Base-by-base conservation (phyloP, 1,284 basidiomycete species). In the Pterula multifida region DNA sequence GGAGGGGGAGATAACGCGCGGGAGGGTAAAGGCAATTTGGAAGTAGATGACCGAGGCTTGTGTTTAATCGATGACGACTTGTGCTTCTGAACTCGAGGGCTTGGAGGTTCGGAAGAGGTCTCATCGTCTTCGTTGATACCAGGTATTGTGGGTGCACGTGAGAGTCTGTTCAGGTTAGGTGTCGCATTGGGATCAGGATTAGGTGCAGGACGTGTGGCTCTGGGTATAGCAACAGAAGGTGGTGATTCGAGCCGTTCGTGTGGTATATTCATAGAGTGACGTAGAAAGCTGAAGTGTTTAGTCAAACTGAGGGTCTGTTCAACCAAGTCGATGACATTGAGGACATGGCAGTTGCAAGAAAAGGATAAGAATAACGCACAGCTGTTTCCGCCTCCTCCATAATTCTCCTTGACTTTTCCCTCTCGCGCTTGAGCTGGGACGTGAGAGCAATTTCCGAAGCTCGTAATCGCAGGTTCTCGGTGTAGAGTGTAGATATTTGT, bases 401-500 rank as follows among this genome's bases (percentile, higher is more conserved):
- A 54, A 89, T 66, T 61, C 75, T 79, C 56, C 75, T 69, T 22
- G 84, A 82, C 64, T 80, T 86, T 62, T 84, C 82, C 50, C 77
- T 76, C 64, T 89, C 86, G 58, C 77, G 78, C 68, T 83, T 87
- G 53, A 90, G 73, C 60, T 88, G 81, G 22, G 81, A 69, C 11
- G 74, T 67, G 44, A 90, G 75, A 15, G 81, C 76, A 58, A 89
- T 85, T 65, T 88, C 83, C 22, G 85, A 83, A 55, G 83, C 79
- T 49, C 84, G 79, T 57, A 90, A 69, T 48, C 82, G 78, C 44
- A 90, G 73, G 65, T 90, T 90, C 69, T 90, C 86, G 55, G 81
- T 78, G 55, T 85, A 79, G 39, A 90, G 74, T 23, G 75, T 75
- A 45, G 85, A 83, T 64, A 90, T 81, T 65, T 89, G 81, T 26